These are phyloP conservation scores for Apiospora rasikravindrae DNA, from an alignment of 2,329 filamentous ascomycete genomes.

Conservation along the genomic window DNA sequence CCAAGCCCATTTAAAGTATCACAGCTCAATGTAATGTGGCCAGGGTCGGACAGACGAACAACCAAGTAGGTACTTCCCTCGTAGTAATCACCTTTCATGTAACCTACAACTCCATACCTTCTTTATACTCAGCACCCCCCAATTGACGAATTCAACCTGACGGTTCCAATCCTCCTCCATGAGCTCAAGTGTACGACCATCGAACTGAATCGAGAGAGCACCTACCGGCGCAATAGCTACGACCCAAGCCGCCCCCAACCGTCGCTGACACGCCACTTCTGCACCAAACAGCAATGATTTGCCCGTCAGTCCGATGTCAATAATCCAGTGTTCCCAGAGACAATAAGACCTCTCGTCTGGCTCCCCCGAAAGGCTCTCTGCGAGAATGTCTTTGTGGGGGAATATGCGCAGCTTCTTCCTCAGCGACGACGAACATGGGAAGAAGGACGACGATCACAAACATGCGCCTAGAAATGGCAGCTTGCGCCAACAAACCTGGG, in stretches of 20 bases:
- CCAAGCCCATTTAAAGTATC: neutral
- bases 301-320: constrained; percentile 15
- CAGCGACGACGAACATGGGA: constrained; percentile 61
- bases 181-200: neutral
- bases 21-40: constrained; percentile 8
- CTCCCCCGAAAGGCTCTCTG: constrained; percentile 12
- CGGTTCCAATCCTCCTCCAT: neutral
- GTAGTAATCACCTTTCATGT: neutral
- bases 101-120: neutral
- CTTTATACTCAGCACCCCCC: neutral
- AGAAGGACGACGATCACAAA: constrained; percentile 65
- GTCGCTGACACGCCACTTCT: neutral
- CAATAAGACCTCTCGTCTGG: constrained; percentile 11
- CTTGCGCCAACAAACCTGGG: constrained; percentile 45
- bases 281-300: neutral
- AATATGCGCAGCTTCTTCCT: constrained; percentile 54
- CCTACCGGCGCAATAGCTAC: neutral
- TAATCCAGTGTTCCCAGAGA: neutral
- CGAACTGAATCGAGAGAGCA: neutral
- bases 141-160: neutral
- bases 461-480: constrained; percentile 36
- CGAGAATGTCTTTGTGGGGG: constrained; percentile 36
- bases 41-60: neutral
- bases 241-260: neutral
- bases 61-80: neutral